Base-by-base conservation (phyloP, 2,329 filamentous ascomycete genomes). In the Fusarium caatingaense region DNA sequence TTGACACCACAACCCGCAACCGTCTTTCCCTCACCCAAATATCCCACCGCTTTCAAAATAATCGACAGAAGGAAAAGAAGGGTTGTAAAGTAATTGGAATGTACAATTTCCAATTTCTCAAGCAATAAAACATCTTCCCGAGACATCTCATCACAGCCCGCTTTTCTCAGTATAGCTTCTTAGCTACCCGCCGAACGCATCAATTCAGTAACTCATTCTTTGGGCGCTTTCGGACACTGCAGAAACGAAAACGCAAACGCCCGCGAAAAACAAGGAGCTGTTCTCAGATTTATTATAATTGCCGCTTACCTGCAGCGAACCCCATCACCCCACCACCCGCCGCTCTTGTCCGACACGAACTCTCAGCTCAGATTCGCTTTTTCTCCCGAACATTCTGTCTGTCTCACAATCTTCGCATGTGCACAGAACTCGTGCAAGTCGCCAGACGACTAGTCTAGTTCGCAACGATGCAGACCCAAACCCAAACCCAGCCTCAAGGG, bases 261-360 rank as follows among this genome's bases (percentile, higher is more conserved):
- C 56, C 51, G 64, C 46, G 40, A 28, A 37, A 57, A 20, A 47
- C 15, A 60, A 30, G 10, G 51, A 34, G 18, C 28, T 58, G 21
- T 60, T 58, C 48, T 50, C 40, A 56, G 49, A 40, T 61, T 61
- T 30, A 44, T 58, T 56, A 46, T 42, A 28, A 27, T 48, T 41
- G 18, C 66, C 66, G 68, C 66, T 60, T 62, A 64, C 66, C 60
- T 60, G 63, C 66, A 74, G 71, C 63, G 66, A 72, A 64, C 56
- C 42, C 16, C 48, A 42, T 42, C 62, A 30, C 56, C 23, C 53
- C 51, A 32, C 57, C 67, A 57, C 53, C 56, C 27, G 34, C 42
- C 40, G 44, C 15, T 34, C 37, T 28, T 65, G 67, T 71, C 60
- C 55, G 23, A 70, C 62, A 57, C 55, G 2, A 60, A 30, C 47